A percentile compares a stretch with the other conserved stretches of the same genome.
These are phyloP conservation scores for Colletotrichum sp. DNA, from an alignment of 2,329 filamentous ascomycete genomes.

Conservation along the genomic window DNA sequence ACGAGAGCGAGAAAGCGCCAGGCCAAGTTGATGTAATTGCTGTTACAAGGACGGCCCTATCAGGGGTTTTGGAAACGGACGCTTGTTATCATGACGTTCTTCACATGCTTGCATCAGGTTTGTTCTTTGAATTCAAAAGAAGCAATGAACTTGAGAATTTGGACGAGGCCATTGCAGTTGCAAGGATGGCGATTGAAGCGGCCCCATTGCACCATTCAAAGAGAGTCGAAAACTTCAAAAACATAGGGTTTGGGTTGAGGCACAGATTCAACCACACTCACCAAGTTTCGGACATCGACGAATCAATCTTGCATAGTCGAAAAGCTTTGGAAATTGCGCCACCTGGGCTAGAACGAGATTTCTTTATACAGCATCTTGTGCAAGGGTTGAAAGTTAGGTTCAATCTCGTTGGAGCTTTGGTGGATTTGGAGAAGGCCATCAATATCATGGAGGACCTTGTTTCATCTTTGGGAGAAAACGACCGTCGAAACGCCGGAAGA, in stretches of 20 bases:
- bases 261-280: neutral
- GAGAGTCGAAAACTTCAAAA: rapidly evolving
- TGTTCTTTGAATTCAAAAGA: neutral
- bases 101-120: rapidly evolving
- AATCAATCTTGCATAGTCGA: rapidly evolving
- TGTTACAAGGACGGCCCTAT: rapidly evolving
- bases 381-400: neutral
- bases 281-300: neutral
- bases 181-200: neutral
- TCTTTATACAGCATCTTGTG: neutral
- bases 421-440: neutral
- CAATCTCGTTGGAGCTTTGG: neutral
- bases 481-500: neutral
- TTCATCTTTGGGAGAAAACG: neutral
- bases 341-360: rapidly evolving
- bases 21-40: neutral
- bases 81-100: rapidly evolving
- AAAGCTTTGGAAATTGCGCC: rapidly evolving
- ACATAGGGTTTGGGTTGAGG: neutral
- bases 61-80: neutral
- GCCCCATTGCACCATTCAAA: rapidly evolving
- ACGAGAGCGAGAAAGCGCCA: neutral
- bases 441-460: neutral
- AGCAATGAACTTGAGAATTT: neutral
- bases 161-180: neutral